phyloP scores from a whole-genome alignment of 2,329 filamentous ascomycete genomes.

The Malbranchea cinnamomea region DNA sequence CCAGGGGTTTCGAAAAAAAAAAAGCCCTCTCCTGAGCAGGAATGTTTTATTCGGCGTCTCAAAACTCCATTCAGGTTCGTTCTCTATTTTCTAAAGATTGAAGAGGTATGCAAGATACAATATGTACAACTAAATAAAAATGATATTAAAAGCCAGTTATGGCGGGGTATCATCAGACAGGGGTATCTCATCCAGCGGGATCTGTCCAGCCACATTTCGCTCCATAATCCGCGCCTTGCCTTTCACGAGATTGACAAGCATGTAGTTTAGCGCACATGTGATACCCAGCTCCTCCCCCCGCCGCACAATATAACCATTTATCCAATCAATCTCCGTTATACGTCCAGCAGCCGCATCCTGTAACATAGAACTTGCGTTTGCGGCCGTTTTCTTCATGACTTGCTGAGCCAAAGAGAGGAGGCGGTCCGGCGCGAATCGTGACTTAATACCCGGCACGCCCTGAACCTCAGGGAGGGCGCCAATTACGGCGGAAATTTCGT shows the following conservation, averaged over 20 bases:
- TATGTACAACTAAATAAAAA: too few species aligned
- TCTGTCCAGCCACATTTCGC: constrained; percentile 16
- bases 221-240: constrained; percentile 43
- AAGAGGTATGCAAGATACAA: too few species aligned
- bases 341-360: constrained; percentile 46
- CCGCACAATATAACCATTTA: constrained; percentile 75
- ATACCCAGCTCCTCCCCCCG: constrained; percentile 59
- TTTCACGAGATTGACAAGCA: constrained; percentile 58
- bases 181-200: constrained; percentile 24
- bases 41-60: too few species aligned
- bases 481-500: constrained; percentile 61
- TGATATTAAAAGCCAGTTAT: neutral
- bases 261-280: constrained; percentile 55
- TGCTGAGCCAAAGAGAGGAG: constrained; percentile 45
- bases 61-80: too few species aligned
- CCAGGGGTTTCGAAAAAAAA: too few species aligned
- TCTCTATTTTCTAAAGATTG: too few species aligned
- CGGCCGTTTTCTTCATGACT: constrained; percentile 38
- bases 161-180: too few species aligned
- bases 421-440: constrained; percentile 45
- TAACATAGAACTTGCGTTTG: constrained; percentile 53
- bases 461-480: constrained; percentile 58
- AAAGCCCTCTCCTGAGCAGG: too few species aligned
- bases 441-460: constrained; percentile 42
- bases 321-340: constrained; percentile 63